Conservation (phyloP, 495 filamentous ascomycete genomes). For the Parachaetomium inaequale region DNA sequence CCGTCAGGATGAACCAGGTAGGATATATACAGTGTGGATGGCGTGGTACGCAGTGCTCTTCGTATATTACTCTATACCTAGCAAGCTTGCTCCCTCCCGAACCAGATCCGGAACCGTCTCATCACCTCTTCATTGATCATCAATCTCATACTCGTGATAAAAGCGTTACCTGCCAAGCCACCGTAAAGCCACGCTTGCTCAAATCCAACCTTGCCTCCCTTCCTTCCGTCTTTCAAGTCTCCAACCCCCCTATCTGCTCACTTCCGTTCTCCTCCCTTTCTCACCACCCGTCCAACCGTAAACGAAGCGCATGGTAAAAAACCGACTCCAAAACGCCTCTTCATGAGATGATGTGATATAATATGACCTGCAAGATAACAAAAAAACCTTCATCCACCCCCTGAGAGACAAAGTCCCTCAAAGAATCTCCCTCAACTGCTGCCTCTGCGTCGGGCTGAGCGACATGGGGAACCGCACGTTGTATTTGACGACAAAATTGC, state of each 20-base stretch:
- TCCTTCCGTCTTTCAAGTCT: background rate
- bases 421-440: conserved; percentile 71
- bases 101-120: background rate
- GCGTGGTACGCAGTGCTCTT: no score
- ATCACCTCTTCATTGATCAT: background rate
- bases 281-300: background rate
- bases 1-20: no score
- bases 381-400: background rate
- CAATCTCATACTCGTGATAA: background rate
- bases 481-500: conserved; percentile 83
- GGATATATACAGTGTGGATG: no score
- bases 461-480: conserved; percentile 85
- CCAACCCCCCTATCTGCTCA: no score
- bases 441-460: conserved; percentile 72
- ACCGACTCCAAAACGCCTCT: background rate
- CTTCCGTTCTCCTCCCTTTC: background rate
- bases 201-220: background rate
- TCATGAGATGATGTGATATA: background rate
- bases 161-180: background rate
- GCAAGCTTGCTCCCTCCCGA: no score
- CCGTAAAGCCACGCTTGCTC: no score
- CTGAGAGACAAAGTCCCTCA: conserved; percentile 18
- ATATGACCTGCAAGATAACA: background rate
- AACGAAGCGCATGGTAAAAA: background rate
- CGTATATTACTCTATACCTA: no score